Evolutionary conservation across 2,329 filamentous ascomycete species (phyloP).

Genomic region (Cladorrhinum sp.): DNA sequence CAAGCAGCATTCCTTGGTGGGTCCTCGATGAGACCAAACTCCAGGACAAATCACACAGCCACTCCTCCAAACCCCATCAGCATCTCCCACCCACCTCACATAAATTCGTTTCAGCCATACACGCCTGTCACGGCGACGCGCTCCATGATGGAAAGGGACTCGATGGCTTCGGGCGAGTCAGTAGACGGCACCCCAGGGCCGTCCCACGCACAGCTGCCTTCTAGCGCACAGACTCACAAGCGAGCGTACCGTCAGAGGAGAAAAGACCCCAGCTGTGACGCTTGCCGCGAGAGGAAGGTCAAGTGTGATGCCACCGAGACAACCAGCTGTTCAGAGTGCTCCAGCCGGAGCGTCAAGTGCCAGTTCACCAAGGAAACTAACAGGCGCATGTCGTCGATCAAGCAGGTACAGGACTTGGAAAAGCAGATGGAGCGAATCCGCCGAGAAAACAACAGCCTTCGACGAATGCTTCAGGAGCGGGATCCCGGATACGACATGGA

Average conservation of each 20-base stretch:
- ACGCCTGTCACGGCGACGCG: slow-evolving; percentile 49
- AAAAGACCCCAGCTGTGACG: slow-evolving; percentile 97
- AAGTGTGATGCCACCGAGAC: slow-evolving; percentile 97
- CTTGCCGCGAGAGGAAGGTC: slow-evolving; percentile 81
- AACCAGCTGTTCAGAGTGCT: slow-evolving; percentile 94
- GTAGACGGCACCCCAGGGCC: slow-evolving; percentile 53
- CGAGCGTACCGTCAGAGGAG: slow-evolving; percentile 89
- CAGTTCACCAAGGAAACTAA: slow-evolving; percentile 99
- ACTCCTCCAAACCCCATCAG: slow-evolving; percentile 53
- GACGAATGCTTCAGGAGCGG: slow-evolving; percentile 43
- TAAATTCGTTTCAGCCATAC: slow-evolving; percentile 50
- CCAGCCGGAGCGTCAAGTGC: slow-evolving; percentile 92
- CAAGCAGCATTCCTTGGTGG: slow-evolving; percentile 49
- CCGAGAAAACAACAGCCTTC: slow-evolving; percentile 73
- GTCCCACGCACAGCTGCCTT: slow-evolving; percentile 33
- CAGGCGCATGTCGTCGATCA: slow-evolving; percentile 97
- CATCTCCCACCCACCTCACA: slow-evolving; percentile 45
- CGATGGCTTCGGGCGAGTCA: slow-evolving; percentile 58
- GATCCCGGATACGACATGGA: slow-evolving; percentile 48
- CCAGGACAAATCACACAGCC: slow-evolving; percentile 45
- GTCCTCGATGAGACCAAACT: slow-evolving; percentile 48
- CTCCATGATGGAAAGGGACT: slow-evolving; percentile 56
- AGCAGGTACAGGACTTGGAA: slow-evolving; percentile 96
- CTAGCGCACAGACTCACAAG: slow-evolving; percentile 71
- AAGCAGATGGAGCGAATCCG: slow-evolving; percentile 80